These are phyloP conservation scores for Ocimum tenuiflorum DNA, from an alignment of 257 asterid species.

Conservation along the genomic window DNA sequence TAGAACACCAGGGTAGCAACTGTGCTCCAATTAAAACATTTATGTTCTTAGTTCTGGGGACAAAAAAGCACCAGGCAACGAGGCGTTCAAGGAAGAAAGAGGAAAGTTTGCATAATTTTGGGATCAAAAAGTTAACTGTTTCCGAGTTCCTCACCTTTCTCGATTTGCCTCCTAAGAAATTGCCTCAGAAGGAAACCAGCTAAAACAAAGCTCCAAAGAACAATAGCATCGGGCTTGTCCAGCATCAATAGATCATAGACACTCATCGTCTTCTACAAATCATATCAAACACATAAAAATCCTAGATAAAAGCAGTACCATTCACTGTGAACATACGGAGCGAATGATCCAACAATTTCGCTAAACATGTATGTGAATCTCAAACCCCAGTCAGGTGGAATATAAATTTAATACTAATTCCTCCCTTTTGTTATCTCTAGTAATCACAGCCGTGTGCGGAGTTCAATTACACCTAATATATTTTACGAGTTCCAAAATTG, in stretches of 20 bases:
- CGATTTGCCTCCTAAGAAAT: conserved; percentile 36
- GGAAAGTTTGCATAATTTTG: neutral
- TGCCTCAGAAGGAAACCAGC: conserved; percentile 32
- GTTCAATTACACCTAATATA: neutral
- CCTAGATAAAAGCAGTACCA: neutral
- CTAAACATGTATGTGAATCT: neutral
- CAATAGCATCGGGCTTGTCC: conserved; percentile 31
- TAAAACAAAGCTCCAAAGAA: conserved; percentile 34
- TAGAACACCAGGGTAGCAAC: neutral
- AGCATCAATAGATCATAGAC: conserved; percentile 21
- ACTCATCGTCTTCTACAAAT: conserved; percentile 11
- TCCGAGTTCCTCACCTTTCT: conserved; percentile 49
- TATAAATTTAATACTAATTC: neutral
- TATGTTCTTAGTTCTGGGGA: neutral
- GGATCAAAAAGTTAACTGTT: neutral
- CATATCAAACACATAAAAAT: neutral
- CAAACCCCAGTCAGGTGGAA: neutral
- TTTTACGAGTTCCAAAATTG: neutral
- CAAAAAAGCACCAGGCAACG: neutral
- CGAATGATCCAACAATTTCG: neutral
- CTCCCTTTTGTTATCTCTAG: neutral
- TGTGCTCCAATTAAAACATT: neutral
- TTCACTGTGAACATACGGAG: neutral
- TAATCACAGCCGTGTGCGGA: neutral
- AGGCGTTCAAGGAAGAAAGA: neutral